Conservation (phyloP, 345 rosid genomes). For the Acer negundo region DNA sequence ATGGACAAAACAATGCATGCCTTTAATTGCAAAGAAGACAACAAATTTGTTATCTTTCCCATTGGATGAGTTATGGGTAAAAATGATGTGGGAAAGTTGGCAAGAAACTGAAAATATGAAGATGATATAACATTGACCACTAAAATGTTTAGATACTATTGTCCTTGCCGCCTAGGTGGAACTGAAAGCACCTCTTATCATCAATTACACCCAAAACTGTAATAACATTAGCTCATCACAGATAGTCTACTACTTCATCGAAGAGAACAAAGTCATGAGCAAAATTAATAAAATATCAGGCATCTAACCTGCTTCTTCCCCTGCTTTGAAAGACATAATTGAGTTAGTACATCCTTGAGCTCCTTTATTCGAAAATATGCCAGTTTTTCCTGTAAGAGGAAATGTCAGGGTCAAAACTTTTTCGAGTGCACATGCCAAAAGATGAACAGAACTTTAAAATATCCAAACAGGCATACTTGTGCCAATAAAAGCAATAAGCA, state of each 20-base stretch:
- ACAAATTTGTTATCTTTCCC: neutral
- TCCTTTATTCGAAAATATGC: conserved; percentile 87
- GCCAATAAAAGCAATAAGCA: neutral
- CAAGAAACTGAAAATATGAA: neutral
- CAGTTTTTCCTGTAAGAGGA: conserved; percentile 65
- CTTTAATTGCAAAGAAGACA: neutral
- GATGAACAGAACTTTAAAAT: neutral
- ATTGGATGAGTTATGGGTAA: neutral
- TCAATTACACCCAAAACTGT: neutral
- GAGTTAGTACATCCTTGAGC: conserved; percentile 93
- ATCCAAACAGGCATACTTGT: neutral
- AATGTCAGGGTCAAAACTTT: conserved; percentile 14
- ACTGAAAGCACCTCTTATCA: neutral
- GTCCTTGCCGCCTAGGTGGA: neutral
- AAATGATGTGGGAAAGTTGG: neutral
- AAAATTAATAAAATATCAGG: neutral
- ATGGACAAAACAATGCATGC: neutral
- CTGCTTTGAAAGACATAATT: conserved; percentile 90
- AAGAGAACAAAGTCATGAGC: neutral
- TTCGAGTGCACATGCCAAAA: neutral
- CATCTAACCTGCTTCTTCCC: conserved; percentile 88
- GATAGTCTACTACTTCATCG: neutral
- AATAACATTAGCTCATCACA: neutral
- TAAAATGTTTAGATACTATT: neutral
- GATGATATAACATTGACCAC: neutral